These are phyloP conservation scores for Backusella morwellensis DNA, from an alignment of 192 early-diverging fungal genomes.

Conservation along the genomic window DNA sequence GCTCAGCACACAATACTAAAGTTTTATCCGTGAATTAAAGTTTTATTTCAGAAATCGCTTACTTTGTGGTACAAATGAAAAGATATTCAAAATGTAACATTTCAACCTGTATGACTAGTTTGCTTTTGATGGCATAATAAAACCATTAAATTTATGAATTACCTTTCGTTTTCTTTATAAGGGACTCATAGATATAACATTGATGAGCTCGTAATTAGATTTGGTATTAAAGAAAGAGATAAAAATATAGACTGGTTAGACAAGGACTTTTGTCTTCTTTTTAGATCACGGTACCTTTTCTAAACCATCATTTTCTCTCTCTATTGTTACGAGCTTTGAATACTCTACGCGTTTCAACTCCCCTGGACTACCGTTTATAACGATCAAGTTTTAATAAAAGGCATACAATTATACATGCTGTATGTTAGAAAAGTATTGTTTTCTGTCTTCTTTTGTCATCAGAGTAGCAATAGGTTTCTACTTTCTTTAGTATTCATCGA, in stretches of 20 bases:
- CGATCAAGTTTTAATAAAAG: background rate
- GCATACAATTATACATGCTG: background rate
- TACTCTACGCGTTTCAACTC: background rate
- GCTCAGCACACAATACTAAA: background rate
- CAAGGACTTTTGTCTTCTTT: background rate
- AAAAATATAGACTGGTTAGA: background rate
- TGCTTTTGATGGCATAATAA: background rate
- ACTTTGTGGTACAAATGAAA: background rate
- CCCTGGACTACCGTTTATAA: background rate
- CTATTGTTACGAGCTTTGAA: background rate
- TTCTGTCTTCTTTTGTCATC: background rate
- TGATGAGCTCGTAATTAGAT: background rate
- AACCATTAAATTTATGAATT: no score
- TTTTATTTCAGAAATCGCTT: background rate
- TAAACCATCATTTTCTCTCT: background rate
- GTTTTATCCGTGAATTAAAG: background rate
- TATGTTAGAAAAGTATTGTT: background rate
- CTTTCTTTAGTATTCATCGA: background rate
- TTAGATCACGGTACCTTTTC: no score
- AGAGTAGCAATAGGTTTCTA: background rate
- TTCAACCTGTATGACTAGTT: background rate
- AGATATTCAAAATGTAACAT: background rate
- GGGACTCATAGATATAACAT: background rate
- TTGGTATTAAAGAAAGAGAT: background rate
- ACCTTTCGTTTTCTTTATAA: no score